Evolutionary conservation across 2,329 filamentous ascomycete genomes (phyloP).

Genomic region (Ophiognomonia clavigignenti-juglandacearum): DNA sequence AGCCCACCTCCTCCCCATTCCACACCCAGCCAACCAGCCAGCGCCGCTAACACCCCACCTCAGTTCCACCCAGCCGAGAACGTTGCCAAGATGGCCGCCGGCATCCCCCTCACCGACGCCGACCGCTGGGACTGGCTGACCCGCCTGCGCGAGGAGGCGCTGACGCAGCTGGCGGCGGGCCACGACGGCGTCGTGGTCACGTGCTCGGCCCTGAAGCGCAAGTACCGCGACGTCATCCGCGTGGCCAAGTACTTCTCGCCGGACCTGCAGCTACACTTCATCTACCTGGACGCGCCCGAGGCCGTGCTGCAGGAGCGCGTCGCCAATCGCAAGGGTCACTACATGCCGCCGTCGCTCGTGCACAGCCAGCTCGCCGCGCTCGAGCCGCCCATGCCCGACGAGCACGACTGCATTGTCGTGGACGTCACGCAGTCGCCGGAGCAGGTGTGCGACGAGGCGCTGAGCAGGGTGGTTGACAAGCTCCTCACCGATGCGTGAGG

Average conservation of each 20-base stretch:
- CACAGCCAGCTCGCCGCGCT: slow-evolving; percentile 83
- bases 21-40: not conserved
- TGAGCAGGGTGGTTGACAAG: slow-evolving; percentile 51
- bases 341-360: slow-evolving; percentile 96
- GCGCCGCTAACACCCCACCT: slow-evolving; percentile 1
- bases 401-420: slow-evolving; percentile 66
- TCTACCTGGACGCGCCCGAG: slow-evolving; percentile 80
- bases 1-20: slow-evolving; percentile 24
- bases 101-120: slow-evolving; percentile 80
- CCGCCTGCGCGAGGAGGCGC: slow-evolving; percentile 64
- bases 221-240: slow-evolving; percentile 89
- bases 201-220: slow-evolving; percentile 93
- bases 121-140: slow-evolving; percentile 99
- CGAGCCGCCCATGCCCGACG: slow-evolving; percentile 71
- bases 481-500: slow-evolving; percentile 36
- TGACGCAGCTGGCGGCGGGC: slow-evolving; percentile 49
- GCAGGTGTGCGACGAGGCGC: slow-evolving; percentile 56
- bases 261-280: slow-evolving; percentile 78
- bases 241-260: slow-evolving; percentile 72
- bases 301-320: slow-evolving; percentile 73
- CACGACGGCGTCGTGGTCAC: slow-evolving; percentile 82
- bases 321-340: slow-evolving; percentile 71
- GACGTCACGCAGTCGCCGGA: slow-evolving; percentile 59
- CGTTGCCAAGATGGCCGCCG: slow-evolving; percentile 84
- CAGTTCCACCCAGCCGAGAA: slow-evolving; percentile 74